A percentile compares a stretch with the other conserved stretches of the same genome.
Evolutionary conservation across 1,139 yeast genomes (phyloP).

Genomic region (Hyphopichia buzzinii): DNA sequence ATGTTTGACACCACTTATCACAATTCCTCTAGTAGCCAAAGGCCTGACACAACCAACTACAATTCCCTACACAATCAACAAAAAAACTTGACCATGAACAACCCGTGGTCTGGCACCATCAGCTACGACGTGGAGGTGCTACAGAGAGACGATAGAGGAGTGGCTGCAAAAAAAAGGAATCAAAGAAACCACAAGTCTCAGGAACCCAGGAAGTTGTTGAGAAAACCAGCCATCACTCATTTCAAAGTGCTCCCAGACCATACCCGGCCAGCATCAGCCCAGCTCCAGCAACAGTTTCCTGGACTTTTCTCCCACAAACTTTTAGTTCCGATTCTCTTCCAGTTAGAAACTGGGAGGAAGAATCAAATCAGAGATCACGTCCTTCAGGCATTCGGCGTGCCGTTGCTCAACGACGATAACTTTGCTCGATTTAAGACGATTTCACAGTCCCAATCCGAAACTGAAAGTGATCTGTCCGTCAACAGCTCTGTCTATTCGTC

Average conservation of each 20-base stretch:
- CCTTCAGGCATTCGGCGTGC: conserved; percentile 15
- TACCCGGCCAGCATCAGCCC: not conserved
- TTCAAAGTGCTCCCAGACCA: not conserved
- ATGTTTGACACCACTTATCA: not conserved
- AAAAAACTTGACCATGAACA: conserved; percentile 1
- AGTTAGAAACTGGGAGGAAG: conserved; percentile 23
- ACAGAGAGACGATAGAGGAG: conserved; percentile 9
- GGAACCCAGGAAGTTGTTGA: not conserved
- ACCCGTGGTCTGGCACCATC: conserved; percentile 16
- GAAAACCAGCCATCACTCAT: not conserved
- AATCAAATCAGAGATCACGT: conserved; percentile 28
- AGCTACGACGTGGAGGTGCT: conserved; percentile 12
- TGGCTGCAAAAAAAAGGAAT: not conserved
- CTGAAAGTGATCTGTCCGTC: too few relatives aligned
- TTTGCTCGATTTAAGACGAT: conserved; percentile 17
- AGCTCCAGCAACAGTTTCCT: conserved; percentile 10
- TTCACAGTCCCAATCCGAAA: conserved; percentile 3
- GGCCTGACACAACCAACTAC: not conserved
- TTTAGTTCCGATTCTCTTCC: conserved; percentile 18
- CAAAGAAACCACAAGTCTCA: not conserved
- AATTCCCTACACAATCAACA: conserved; percentile 10
- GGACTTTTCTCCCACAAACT: conserved; percentile 10
- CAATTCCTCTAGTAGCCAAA: too few relatives aligned
- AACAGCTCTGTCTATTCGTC: conserved; percentile 16
- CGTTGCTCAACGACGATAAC: conserved; percentile 24